These are phyloP conservation scores for Geosmithia putterillii DNA, from an alignment of 2,329 filamentous ascomycete species.

Conservation along the genomic window DNA sequence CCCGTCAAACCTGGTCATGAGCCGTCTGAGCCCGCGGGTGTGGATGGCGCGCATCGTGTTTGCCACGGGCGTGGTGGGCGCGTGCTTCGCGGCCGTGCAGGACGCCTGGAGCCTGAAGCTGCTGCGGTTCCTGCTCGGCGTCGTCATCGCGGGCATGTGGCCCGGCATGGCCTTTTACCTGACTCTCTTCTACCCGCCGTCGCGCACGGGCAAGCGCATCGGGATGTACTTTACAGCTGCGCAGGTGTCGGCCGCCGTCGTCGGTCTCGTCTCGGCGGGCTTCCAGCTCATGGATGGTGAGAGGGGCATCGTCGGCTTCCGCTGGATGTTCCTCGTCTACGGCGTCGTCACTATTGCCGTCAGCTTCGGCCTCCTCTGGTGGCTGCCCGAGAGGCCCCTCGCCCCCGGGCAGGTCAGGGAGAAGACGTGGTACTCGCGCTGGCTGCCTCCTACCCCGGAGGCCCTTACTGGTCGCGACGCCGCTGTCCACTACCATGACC, in stretches of 20 bases:
- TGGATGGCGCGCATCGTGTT: constrained; percentile 92
- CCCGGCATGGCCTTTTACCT: constrained; percentile 90
- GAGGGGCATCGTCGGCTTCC: constrained; percentile 66
- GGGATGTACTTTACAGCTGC: constrained; percentile 83
- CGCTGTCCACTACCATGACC: constrained; percentile 68
- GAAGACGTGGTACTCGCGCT: constrained; percentile 42
- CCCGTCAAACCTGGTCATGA: constrained; percentile 84
- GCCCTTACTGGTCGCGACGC: constrained; percentile 69
- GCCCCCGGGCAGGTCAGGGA: constrained; percentile 52
- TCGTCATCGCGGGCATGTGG: constrained; percentile 91
- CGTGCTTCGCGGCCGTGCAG: constrained; percentile 71
- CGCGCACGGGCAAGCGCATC: constrained; percentile 75
- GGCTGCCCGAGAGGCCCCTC: constrained; percentile 75
- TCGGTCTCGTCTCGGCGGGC: constrained; percentile 78
- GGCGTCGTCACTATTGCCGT: constrained; percentile 63
- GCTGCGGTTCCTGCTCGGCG: constrained; percentile 71
- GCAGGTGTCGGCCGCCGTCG: constrained; percentile 79
- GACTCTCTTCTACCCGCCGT: constrained; percentile 83
- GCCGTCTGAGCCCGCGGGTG: constrained; percentile 65
- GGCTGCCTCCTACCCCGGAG: constrained; percentile 56
- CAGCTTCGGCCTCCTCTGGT: constrained; percentile 69
- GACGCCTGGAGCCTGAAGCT: constrained; percentile 80
- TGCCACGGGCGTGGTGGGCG: constrained; percentile 72
- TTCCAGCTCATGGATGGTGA: constrained; percentile 84
- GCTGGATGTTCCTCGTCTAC: constrained; percentile 89